Evolutionary conservation across 495 filamentous ascomycete genomes (phyloP), one percentile per base, ranked within the genome.

Genomic region (Neurospora discreta): DNA sequence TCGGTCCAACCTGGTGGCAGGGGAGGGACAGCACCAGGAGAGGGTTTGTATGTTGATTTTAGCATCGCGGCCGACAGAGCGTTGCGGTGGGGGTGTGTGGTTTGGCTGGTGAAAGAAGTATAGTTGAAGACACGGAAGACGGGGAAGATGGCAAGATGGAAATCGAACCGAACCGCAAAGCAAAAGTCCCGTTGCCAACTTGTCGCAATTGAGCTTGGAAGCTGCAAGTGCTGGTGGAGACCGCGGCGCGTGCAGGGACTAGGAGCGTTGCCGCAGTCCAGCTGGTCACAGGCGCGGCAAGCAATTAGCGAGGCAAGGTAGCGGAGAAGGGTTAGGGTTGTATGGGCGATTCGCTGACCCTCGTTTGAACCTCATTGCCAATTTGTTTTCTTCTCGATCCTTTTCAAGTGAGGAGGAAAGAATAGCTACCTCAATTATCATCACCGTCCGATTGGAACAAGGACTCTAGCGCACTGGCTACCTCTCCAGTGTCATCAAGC

Each of bases 1-100:
- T 97, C 92, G 36, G 92, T 93, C 94, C 94, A 98, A 30, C 92
- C 95, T 30, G 89, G 85, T 9, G 90, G 89, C 4, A 97, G 83
- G 20, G 92, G 89, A 68, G 85, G 83, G 40, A 82, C 73, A n/a
- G 74, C 42, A 42, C 76, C 77, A 39, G 78, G 69, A 18, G 81
- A 81, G 13, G 86, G 84, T 70, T 85, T 86, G 78, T 90, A 85
- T 8, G 90, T 91, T 1, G 89, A 90, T 69, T 90, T 90, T 68
- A 91, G 76, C 90, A 90, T 90, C 5, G 40, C 15, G 5, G 40
- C 3, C 40, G 13, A 16, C 4, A 6, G 5, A 41, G 16, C 2
- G 0, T 15, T 41, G 40, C 40, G 0, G 26, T 16, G 20, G 13
- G n/a, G 5, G 36, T 15, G 58, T 10, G 36, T 15, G 58, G 33